Percentiles rank a stretch among this genome's conserved stretches.
These are phyloP conservation scores for Phytophthora pisi DNA, from an alignment of 352 stramenopile species.

Conservation along the genomic window DNA sequence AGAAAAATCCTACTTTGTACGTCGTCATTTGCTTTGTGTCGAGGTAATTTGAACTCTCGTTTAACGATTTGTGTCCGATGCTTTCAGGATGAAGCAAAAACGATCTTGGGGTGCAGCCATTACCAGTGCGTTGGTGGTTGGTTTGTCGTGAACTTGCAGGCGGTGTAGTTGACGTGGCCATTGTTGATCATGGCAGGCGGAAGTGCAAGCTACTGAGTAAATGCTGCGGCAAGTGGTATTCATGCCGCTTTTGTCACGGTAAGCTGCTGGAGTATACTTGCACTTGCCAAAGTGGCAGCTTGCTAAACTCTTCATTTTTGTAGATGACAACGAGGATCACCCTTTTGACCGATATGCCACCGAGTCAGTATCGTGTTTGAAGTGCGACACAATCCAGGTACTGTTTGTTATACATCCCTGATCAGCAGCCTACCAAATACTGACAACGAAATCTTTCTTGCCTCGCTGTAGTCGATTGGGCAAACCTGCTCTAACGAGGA, in stretches of 20 bases:
- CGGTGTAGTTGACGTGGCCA: background rate
- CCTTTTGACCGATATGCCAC: slow-evolving; percentile 94
- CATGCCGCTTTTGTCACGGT: slow-evolving; percentile 92
- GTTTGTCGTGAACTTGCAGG: background rate
- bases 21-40: slow-evolving; percentile 4
- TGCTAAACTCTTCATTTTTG: background rate
- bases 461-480: slow-evolving; percentile 53
- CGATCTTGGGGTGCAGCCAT: slow-evolving; percentile 80
- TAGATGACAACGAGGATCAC: slow-evolving; percentile 86
- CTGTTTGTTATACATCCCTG: background rate
- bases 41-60: background rate
- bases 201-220: slow-evolving; percentile 83
- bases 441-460: slow-evolving; percentile 22
- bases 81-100: slow-evolving; percentile 61
- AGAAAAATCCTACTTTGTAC: slow-evolving; percentile 62
- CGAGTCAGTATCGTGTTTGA: slow-evolving; percentile 96
- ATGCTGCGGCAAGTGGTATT: slow-evolving; percentile 91
- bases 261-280: background rate
- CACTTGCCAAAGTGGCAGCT: background rate
- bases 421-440: background rate
- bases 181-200: slow-evolving; percentile 36
- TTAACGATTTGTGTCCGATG: slow-evolving; percentile 8
- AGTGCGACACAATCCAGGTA: slow-evolving; percentile 77
- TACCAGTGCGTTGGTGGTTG: slow-evolving; percentile 67
- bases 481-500: slow-evolving; percentile 65